Evolutionary conservation across 139 green algal species (phyloP).

Genomic region (Desmodesmus armatus): DNA sequence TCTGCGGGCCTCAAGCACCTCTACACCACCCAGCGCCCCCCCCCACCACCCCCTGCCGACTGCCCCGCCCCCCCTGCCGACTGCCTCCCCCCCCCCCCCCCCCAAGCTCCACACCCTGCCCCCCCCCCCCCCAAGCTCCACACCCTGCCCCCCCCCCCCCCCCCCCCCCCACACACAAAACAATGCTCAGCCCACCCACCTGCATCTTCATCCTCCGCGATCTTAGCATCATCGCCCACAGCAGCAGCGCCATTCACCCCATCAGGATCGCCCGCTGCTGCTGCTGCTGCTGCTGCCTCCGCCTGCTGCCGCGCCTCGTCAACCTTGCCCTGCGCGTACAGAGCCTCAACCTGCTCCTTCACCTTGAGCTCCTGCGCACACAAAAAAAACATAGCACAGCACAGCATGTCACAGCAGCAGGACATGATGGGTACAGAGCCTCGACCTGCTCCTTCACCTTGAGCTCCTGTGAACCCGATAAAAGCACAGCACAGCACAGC

Average conservation of each 20-base stretch:
- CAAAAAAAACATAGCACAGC: too few relatives aligned
- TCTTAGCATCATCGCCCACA: slow-evolving; percentile 81
- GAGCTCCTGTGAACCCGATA: slow-evolving; percentile 77
- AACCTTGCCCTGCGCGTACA: slow-evolving; percentile 48
- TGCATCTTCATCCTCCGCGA: slow-evolving; percentile 86
- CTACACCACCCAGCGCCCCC: too few relatives aligned
- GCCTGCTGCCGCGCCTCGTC: slow-evolving; percentile 66
- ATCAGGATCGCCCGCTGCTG: slow-evolving; percentile 23
- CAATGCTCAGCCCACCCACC: slow-evolving; percentile 56
- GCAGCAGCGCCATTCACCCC: slow-evolving; percentile 54
- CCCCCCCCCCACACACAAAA: not conserved
- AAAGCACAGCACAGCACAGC: too few relatives aligned
- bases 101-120: too few relatives aligned
- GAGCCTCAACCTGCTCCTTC: slow-evolving; percentile 64
- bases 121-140: too few relatives aligned
- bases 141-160: too few relatives aligned
- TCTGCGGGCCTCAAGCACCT: too few relatives aligned
- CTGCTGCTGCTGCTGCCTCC: slow-evolving; percentile 65
- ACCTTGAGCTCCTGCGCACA: slow-evolving; percentile 80
- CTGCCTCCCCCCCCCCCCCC: too few relatives aligned
- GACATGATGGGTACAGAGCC: slow-evolving; percentile 41
- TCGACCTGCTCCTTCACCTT: slow-evolving; percentile 74
- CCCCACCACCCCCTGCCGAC: too few relatives aligned
- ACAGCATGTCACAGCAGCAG: too few relatives aligned
- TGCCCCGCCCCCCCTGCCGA: too few relatives aligned